These are phyloP conservation scores for Chloris gayana DNA, from an alignment of 176 grass and related monocot genomes.

Conservation along the genomic window DNA sequence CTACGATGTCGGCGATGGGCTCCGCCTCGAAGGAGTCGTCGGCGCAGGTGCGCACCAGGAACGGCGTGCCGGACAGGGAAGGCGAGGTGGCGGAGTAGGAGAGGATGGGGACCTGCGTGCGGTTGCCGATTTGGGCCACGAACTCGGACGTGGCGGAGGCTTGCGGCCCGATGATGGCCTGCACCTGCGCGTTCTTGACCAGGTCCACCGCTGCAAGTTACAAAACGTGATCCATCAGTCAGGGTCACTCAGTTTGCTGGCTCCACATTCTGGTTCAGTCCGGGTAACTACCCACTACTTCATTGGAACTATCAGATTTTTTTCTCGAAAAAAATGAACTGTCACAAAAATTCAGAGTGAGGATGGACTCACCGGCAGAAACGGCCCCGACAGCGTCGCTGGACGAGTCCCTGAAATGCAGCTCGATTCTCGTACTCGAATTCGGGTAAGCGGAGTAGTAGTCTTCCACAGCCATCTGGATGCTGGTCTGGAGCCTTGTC, in stretches of 20 bases:
- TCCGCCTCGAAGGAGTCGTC: conserved; percentile 42
- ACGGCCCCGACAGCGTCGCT: conserved; percentile 38
- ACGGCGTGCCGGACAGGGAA: conserved; percentile 24
- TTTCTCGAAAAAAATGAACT: no score
- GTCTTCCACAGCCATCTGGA: conserved; percentile 65
- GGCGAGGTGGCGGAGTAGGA: conserved; percentile 53
- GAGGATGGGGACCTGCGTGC: conserved; percentile 50
- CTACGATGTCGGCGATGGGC: conserved; percentile 18
- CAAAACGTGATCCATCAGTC: not conserved
- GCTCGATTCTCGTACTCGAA: conserved; percentile 41
- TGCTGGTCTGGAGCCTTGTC: conserved; percentile 35
- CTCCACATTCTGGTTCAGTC: no score
- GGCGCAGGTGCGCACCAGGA: conserved; percentile 43
- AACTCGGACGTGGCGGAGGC: conserved; percentile 48
- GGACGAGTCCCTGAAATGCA: conserved; percentile 48
- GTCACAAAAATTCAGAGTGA: no score
- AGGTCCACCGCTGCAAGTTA: conserved; percentile 52
- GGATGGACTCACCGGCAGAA: conserved; percentile 59
- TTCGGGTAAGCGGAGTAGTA: conserved; percentile 44
- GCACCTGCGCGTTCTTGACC: conserved; percentile 36
- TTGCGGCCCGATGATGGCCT: conserved; percentile 49
- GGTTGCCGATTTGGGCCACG: conserved; percentile 43
- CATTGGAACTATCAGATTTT: no score
- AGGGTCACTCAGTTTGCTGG: not conserved
- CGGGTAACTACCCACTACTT: no score